Evolutionary conservation across 805 yeast genomes (phyloP), one percentile per base, ranked within the genome.

Genomic region (Suhomyces sp.): DNA sequence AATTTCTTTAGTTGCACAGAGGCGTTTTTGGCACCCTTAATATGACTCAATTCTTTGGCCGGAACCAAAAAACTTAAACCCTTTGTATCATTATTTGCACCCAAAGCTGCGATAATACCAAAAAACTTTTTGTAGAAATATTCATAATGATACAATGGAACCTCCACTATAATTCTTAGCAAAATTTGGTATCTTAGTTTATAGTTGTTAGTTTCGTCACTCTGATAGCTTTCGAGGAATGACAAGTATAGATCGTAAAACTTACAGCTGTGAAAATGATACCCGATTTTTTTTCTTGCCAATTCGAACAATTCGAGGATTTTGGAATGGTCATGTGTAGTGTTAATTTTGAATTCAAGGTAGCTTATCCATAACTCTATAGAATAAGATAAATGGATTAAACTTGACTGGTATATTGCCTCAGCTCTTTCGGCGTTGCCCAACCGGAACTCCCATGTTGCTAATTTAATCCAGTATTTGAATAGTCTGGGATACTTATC

Each of bases 391-490:
- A 80, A 52, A 17, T 67, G 56, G 2, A 55, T 52, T 31, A 85
- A 52, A 5, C 63, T 60, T 13, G 49, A 35, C 29, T 44, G 21
- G 19, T 55, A 62, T 3, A 51, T 40, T 2, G 44, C 22, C 21
- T 63, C 62, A 2, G 82, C 75, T 2, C 54, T 51, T 0, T 64
- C 66, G 0, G 80, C 71, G 46, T 71, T 59, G 0, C 82, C 83
- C 27, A 80, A 60, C 29, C 64, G 66, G 56, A 73, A 78, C 56
- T 76, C 78, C 73, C 77, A 68, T 3, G 65, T 59, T 0, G 86
- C 85, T 60, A 68, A 82, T 37, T 76, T 70, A n/a, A 80, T 65
- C 88, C 88, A 84, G 58, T 81, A 81, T 44, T 78, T 79, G 54
- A 77, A 81, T 27, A 78, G 63, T 4, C 68, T 61, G 0, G 89